These are phyloP conservation scores for Colletotrichum sp. DNA, from an alignment of 2,329 filamentous ascomycete genomes.

Conservation along the genomic window DNA sequence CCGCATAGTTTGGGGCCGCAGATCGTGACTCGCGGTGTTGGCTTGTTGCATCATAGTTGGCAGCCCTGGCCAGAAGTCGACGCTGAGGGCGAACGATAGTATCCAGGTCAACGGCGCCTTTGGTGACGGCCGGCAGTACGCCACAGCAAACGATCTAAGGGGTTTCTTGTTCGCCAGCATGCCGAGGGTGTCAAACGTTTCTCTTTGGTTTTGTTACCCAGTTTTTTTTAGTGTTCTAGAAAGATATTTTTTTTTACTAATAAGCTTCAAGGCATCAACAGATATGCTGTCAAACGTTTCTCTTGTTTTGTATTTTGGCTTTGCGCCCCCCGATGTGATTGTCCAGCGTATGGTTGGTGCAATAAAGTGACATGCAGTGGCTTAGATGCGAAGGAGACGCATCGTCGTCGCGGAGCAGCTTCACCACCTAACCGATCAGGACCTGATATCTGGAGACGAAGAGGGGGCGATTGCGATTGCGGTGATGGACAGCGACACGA, in stretches of 20 bases:
- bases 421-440: slow-evolving; percentile 9
- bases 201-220: not conserved
- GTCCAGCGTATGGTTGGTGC: not conserved
- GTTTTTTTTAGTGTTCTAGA: too few relatives aligned
- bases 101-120: not conserved
- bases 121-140: not conserved
- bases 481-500: not conserved
- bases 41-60: slow-evolving; percentile 16
- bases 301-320: not conserved
- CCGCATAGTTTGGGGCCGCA: slow-evolving; percentile 12
- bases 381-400: not conserved
- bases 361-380: not conserved
- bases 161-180: not conserved
- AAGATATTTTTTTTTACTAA: too few relatives aligned
- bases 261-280: too few relatives aligned
- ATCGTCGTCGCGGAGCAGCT: slow-evolving; percentile 15
- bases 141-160: not conserved
- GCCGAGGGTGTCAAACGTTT: not conserved
- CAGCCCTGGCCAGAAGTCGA: not conserved
- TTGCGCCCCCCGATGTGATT: not conserved
- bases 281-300: not conserved
- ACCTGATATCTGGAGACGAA: slow-evolving; percentile 7
- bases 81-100: not conserved
- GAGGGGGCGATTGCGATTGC: not conserved
- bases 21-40: slow-evolving; percentile 18